These are phyloP conservation scores for Pichia nanzhaoensis DNA, from an alignment of 805 yeast genomes.

Conservation along the genomic window DNA sequence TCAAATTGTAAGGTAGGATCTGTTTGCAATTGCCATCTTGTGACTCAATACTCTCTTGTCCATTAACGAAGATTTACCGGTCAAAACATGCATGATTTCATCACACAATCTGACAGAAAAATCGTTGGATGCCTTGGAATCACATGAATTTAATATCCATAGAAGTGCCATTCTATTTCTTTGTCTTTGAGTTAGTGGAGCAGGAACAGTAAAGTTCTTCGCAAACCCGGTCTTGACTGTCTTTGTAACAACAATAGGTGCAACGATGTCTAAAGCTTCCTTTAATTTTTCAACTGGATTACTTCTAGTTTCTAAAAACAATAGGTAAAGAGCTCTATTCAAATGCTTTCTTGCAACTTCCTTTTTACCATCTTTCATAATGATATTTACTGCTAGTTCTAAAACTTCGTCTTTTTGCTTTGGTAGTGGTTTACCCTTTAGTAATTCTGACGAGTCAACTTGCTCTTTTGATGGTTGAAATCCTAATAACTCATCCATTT, in stretches of 20 bases:
- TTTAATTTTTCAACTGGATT: slow-evolving; percentile 78
- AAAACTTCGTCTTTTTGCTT: slow-evolving; percentile 59
- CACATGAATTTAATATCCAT: slow-evolving; percentile 86
- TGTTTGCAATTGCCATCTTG: slow-evolving; percentile 78
- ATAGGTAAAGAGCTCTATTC: slow-evolving; percentile 72
- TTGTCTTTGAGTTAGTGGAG: slow-evolving; percentile 75
- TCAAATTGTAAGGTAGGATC: slow-evolving; percentile 48
- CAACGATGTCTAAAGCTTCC: slow-evolving; percentile 69
- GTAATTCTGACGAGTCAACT: slow-evolving; percentile 43
- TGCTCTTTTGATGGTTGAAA: slow-evolving; percentile 65
- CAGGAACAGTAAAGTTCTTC: slow-evolving; percentile 72
- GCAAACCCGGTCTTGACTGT: slow-evolving; percentile 82
- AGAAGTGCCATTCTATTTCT: slow-evolving; percentile 79
- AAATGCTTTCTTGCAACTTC: slow-evolving; percentile 68
- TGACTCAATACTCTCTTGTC: slow-evolving; percentile 82
- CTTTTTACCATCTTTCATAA: slow-evolving; percentile 91
- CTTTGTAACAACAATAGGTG: slow-evolving; percentile 75
- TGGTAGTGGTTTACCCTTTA: slow-evolving; percentile 53
- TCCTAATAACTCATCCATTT: slow-evolving; percentile 20
- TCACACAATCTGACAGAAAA: slow-evolving; percentile 87
- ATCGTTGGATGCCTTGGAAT: slow-evolving; percentile 70
- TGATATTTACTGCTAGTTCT: slow-evolving; percentile 71
- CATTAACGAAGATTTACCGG: slow-evolving; percentile 75
- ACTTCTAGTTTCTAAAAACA: slow-evolving; percentile 60
- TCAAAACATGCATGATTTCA: slow-evolving; percentile 70